Conservation (phyloP, 352 stramenopile species). For the Peronospora farinosa region DNA sequence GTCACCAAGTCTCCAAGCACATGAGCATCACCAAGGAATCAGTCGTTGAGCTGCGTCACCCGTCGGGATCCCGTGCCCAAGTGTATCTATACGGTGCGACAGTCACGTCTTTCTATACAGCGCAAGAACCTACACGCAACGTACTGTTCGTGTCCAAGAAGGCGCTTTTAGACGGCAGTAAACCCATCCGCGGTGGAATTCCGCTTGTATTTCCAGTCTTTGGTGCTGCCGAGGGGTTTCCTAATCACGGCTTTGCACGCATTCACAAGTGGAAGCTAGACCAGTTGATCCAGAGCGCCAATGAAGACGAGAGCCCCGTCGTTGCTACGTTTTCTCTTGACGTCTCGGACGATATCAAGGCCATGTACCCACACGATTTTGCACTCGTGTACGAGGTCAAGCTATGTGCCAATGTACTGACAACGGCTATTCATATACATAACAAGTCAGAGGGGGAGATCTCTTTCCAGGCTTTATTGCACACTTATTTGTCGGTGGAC, state of each 20-base stretch:
- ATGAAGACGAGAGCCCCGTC: conserved; percentile 37
- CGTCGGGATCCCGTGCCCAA: conserved; percentile 59
- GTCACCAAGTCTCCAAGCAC: background rate
- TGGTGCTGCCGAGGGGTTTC: conserved; percentile 76
- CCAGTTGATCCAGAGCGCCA: conserved; percentile 37
- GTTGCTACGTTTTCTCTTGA: conserved; percentile 62
- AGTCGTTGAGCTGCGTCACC: conserved; percentile 51
- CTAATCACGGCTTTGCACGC: conserved; percentile 92
- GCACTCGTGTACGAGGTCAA: conserved; percentile 83
- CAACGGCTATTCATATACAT: conserved; percentile 83
- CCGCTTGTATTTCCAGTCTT: conserved; percentile 96
- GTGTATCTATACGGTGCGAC: conserved; percentile 91
- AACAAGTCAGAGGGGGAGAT: conserved; percentile 87
- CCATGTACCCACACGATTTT: conserved; percentile 75
- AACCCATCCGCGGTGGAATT: conserved; percentile 93
- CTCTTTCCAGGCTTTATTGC: conserved; percentile 90
- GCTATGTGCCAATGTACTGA: conserved; percentile 72
- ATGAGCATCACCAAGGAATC: conserved; percentile 25
- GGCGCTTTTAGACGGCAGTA: conserved; percentile 86
- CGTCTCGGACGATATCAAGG: conserved; percentile 35
- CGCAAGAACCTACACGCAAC: conserved; percentile 65
- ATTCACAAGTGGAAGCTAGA: conserved; percentile 59
- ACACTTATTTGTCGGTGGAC: conserved; percentile 91
- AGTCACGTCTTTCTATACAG: conserved; percentile 80
- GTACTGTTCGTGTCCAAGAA: conserved; percentile 90